phyloP scores from a whole-genome alignment of 352 stramenopile genomes.

The Pythium grandisporangium region DNA sequence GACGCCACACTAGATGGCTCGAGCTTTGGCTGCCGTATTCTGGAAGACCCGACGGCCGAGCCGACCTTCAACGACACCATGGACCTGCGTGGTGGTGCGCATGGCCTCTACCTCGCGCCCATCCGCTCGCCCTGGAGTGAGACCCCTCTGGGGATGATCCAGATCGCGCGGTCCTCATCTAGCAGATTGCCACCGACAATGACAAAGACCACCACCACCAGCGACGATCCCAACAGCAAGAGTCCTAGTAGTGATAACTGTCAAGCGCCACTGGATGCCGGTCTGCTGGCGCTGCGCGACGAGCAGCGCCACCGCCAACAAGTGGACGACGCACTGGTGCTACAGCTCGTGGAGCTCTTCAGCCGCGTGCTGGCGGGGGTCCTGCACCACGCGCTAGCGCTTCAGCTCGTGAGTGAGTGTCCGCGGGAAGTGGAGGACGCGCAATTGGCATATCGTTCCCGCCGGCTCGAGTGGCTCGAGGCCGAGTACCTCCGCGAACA shows the following conservation, averaged over 20 bases:
- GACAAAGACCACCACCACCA: background rate
- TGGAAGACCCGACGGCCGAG: slow-evolving; percentile 34
- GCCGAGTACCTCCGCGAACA: slow-evolving; percentile 20
- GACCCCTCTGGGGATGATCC: slow-evolving; percentile 47
- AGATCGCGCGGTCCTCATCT: slow-evolving; percentile 37
- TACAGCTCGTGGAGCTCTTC: slow-evolving; percentile 50
- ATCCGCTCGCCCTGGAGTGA: slow-evolving; percentile 45
- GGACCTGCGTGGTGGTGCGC: slow-evolving; percentile 41
- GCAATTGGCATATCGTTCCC: slow-evolving; percentile 25
- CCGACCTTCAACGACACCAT: slow-evolving; percentile 64
- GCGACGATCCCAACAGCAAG: no score
- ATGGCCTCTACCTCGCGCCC: slow-evolving; percentile 44
- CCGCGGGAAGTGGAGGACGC: slow-evolving; percentile 40
- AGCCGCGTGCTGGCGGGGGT: slow-evolving; percentile 42
- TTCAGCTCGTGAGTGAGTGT: slow-evolving; percentile 39
- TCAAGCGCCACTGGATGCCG: background rate
- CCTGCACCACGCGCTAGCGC: slow-evolving; percentile 38
- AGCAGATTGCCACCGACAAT: no score
- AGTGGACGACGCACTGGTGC: slow-evolving; percentile 36
- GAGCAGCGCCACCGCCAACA: slow-evolving; percentile 31
- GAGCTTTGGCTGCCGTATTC: slow-evolving; percentile 10
- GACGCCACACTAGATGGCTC: background rate
- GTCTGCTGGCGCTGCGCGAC: slow-evolving; percentile 12
- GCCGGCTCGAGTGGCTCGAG: slow-evolving; percentile 31
- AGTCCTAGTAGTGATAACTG: no score